Percentiles rank a stretch among this genome's conserved stretches.
Conservation (phyloP, 2,329 filamentous ascomycete genomes). For the Macroventuria anomochaeta region DNA sequence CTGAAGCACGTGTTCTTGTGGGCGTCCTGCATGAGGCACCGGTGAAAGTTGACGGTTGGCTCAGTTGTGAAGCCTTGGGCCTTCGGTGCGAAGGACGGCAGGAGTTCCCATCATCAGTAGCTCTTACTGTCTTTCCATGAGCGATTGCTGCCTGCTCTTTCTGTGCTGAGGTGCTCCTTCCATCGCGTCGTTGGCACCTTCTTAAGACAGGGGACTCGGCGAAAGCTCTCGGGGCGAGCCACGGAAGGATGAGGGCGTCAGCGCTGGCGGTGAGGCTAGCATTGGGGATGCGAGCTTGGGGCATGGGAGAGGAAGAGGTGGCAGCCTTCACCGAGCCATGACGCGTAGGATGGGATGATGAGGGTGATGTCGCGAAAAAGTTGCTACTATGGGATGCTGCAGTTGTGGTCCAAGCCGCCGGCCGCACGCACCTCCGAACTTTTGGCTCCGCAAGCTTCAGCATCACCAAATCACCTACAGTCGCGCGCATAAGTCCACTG, state of each 20-base stretch:
- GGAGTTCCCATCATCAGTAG: not conserved
- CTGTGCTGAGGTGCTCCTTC: conserved; percentile 9
- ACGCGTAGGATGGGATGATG: conserved; percentile 21
- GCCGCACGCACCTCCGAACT: conserved; percentile 31
- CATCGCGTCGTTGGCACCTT: conserved; percentile 21
- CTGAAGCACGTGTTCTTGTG: not conserved
- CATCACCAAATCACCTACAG: not conserved
- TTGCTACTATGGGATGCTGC: conserved; percentile 19
- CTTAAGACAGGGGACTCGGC: conserved; percentile 28
- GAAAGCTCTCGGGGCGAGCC: conserved; percentile 49
- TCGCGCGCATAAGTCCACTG: too few species aligned
- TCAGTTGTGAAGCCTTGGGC: not conserved
- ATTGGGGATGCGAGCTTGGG: conserved; percentile 40
- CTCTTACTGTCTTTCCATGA: not conserved
- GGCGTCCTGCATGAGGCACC: not conserved
- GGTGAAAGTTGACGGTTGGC: not conserved
- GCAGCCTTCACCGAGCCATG: conserved; percentile 43
- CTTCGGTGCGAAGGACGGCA: not conserved
- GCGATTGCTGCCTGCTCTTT: conserved; percentile 22
- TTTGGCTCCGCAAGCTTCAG: conserved; percentile 14
- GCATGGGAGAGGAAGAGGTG: conserved; percentile 36
- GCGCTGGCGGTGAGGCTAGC: conserved; percentile 41
- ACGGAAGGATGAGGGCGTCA: conserved; percentile 45
- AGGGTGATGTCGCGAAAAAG: conserved; percentile 23
- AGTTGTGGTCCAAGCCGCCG: conserved; percentile 23